Evolutionary conservation across 2,329 filamentous ascomycete species (phyloP).

Genomic region (Fusarium piperis): DNA sequence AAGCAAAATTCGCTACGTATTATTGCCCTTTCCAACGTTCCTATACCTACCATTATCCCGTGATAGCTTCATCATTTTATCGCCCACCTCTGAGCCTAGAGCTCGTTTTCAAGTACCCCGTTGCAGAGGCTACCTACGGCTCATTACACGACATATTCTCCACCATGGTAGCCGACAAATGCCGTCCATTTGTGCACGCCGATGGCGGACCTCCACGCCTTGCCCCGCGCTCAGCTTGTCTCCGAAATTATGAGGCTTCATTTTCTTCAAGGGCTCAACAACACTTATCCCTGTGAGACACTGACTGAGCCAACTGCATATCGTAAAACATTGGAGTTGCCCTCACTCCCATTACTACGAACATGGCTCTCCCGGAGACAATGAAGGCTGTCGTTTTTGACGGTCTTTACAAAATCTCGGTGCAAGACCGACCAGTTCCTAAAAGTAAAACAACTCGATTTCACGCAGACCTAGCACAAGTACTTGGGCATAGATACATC

Average conservation of each 20-base stretch:
- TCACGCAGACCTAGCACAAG: neutral
- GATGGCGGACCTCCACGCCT: neutral
- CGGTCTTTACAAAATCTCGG: slow-evolving; percentile 75
- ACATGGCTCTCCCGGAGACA: slow-evolving; percentile 55
- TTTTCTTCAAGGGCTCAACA: neutral
- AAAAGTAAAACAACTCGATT: slow-evolving; percentile 53
- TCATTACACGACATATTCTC: neutral
- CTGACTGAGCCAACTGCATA: neutral
- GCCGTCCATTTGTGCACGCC: neutral
- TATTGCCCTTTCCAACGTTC: neutral
- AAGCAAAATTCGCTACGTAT: neutral
- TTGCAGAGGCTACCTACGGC: neutral
- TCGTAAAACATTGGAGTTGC: neutral
- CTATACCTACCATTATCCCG: neutral
- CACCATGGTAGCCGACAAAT: neutral
- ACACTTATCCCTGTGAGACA: neutral
- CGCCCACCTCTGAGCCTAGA: neutral
- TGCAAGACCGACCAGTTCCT: slow-evolving; percentile 84
- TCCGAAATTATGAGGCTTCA: neutral
- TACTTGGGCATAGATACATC: neutral
- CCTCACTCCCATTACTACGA: neutral
- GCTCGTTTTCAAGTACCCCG: neutral
- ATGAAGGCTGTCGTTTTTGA: slow-evolving; percentile 95
- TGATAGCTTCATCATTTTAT: neutral
- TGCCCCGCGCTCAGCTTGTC: neutral